Base-by-base conservation (phyloP, 441 rosid species). In the Rhodomyrtus psidioides region DNA sequence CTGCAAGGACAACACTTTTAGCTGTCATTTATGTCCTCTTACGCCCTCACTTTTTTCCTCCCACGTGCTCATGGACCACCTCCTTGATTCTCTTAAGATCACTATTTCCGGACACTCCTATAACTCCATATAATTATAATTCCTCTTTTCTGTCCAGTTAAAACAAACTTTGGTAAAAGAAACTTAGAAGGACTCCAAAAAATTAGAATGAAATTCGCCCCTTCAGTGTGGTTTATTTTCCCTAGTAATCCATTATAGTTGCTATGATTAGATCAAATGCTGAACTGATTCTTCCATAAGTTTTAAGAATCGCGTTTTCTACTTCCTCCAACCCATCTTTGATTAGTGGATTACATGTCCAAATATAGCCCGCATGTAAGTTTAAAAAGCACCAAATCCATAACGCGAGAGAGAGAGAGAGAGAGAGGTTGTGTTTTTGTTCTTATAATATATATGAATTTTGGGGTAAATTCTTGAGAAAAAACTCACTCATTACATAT, bases 11-110 rank as follows among this genome's bases (percentile, higher is more conserved):
- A 34, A 16, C 83, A 26, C 26, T 81, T 70, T 88, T 91, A 87
- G 93, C 92, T 92, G 94, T 87, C 87, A 76, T 88, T 79, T 84
- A 85, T 91, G 92, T 90, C 91, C 76, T 88, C 81, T 91, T 87
- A 53, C 87, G 83, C 82, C 5, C 0, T 70, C 16, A 21, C 39
- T 21, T 21, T 44, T 60, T 76, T 87, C 56, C 46, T 12, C 74
- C 85, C 91, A 89, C 85, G 84, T 87, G 90, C 53, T 53, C 6
- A 39, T 79, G 91, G 90, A 86, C 90, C 90, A 86, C 91, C n/a
- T 53, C 84, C 16, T 60, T 27, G 83, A 27, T 9, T 76, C 34
- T 82, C 28, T 12, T 34, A 23, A 70, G n/a, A 21, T 30, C 55
- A 9, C 82, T 28, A 14, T 70, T 76, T 85, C 84, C 16, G 83